These are phyloP conservation scores for Endocalyx cinctus DNA, from an alignment of 2,329 filamentous ascomycete genomes.

Conservation along the genomic window DNA sequence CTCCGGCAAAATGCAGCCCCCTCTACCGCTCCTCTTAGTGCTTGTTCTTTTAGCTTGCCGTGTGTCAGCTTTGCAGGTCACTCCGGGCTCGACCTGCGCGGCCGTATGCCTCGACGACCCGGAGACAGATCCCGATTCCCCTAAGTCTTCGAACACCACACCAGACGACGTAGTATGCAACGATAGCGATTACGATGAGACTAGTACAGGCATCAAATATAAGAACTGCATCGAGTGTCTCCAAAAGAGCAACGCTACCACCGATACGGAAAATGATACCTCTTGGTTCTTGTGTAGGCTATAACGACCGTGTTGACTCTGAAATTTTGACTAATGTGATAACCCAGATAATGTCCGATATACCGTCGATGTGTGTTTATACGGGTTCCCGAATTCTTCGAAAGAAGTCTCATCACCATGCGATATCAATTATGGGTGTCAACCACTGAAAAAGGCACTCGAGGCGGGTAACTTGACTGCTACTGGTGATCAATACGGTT, in stretches of 20 bases:
- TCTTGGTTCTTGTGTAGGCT: slow-evolving; percentile 48
- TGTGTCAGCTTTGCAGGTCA: slow-evolving; percentile 36
- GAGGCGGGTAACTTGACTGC: slow-evolving; percentile 26
- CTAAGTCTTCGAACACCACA: slow-evolving; percentile 36
- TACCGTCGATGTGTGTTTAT: slow-evolving; percentile 43
- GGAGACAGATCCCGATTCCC: slow-evolving; percentile 27
- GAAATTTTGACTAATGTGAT: slow-evolving; percentile 13
- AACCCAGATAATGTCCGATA: slow-evolving; percentile 46
- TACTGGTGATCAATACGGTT: slow-evolving; percentile 29
- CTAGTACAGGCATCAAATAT: slow-evolving; percentile 38
- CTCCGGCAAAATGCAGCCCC: slow-evolving; percentile 8
- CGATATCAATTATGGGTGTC: slow-evolving; percentile 36
- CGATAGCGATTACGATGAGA: slow-evolving; percentile 35
- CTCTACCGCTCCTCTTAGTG: slow-evolving; percentile 8
- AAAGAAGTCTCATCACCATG: slow-evolving; percentile 37
- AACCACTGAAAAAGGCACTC: slow-evolving; percentile 33
- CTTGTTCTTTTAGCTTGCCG: slow-evolving; percentile 12
- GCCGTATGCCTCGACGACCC: slow-evolving; percentile 39
- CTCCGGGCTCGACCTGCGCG: slow-evolving; percentile 47
- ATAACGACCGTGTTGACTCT: slow-evolving; percentile 16
- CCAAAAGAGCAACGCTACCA: slow-evolving; percentile 37
- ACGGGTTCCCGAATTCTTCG: slow-evolving; percentile 25
- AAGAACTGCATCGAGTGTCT: slow-evolving; percentile 43
- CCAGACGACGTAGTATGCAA: slow-evolving; percentile 43
- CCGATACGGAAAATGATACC: slow-evolving; percentile 35